Evolutionary conservation across 2,329 filamentous ascomycete species (phyloP).

Genomic region (Trichoderma polysporum): DNA sequence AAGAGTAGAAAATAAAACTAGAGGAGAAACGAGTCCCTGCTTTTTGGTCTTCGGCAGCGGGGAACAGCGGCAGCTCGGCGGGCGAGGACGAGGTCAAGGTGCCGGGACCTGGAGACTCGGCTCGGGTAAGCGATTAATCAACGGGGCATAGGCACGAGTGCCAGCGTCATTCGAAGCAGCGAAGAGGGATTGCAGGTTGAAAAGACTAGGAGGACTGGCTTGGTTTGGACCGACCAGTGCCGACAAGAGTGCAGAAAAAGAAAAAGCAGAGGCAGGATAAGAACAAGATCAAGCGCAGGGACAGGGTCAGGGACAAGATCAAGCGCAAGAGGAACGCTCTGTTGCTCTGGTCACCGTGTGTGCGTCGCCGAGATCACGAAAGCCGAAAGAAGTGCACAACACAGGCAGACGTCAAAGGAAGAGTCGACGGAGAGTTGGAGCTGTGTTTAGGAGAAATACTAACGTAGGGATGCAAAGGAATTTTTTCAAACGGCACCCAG

Average conservation of each 20-base stretch:
- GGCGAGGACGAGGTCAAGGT: constrained; percentile 15
- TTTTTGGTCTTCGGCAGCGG: constrained; percentile 6
- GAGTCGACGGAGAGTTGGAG: not conserved
- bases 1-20: not conserved
- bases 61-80: constrained; percentile 10
- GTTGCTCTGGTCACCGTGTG: not conserved
- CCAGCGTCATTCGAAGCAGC: constrained; percentile 14
- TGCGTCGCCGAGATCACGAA: not conserved
- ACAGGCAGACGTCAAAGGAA: not conserved
- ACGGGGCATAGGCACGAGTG: constrained; percentile 12
- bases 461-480: constrained; percentile 8
- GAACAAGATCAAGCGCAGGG: not conserved
- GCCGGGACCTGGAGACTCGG: constrained; percentile 19
- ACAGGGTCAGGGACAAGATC: not conserved
- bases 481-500: constrained; percentile 2
- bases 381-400: not conserved
- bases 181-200: constrained; percentile 1
- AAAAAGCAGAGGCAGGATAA: constrained; percentile 5
- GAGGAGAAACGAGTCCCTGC: not conserved
- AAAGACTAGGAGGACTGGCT: not conserved
- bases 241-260: not conserved
- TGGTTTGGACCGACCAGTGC: not conserved
- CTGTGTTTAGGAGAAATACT: not conserved
- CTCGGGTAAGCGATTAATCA: constrained; percentile 22
- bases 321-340: constrained; percentile 4